Evolutionary conservation across 2,329 filamentous ascomycete species (phyloP).

Genomic region (Aureobasidium subglaciale): DNA sequence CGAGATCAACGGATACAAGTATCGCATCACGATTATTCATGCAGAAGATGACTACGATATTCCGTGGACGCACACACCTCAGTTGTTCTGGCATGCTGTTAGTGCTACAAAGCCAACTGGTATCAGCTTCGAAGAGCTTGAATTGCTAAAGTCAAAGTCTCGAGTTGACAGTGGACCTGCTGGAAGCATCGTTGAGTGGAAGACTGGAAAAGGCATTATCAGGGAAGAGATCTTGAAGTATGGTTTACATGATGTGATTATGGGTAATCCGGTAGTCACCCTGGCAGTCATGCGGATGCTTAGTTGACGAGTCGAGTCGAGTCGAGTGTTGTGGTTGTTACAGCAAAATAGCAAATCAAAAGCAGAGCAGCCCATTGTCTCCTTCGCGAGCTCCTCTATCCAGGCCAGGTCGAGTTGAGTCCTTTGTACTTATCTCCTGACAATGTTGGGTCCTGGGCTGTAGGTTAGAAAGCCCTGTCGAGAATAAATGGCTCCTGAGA

Average conservation of each 20-base stretch:
- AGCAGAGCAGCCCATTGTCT: too few relatives aligned
- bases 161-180: conserved; percentile 40
- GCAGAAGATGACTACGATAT: conserved; percentile 48
- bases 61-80: conserved; percentile 43
- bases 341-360: too few relatives aligned
- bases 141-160: conserved; percentile 35
- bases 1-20: conserved; percentile 29
- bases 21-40: conserved; percentile 45
- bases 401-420: too few relatives aligned
- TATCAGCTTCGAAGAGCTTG: conserved; percentile 40
- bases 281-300: conserved; percentile 42
- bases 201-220: conserved; percentile 42
- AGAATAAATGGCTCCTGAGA: too few relatives aligned
- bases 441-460: too few relatives aligned
- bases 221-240: conserved; percentile 49
- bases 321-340: too few relatives aligned
- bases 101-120: conserved; percentile 37
- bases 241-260: conserved; percentile 52
- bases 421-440: too few relatives aligned
- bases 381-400: too few relatives aligned
- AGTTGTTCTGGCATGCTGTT: conserved; percentile 49
- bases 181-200: conserved; percentile 45
- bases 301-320: too few relatives aligned
- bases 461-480: too few relatives aligned
- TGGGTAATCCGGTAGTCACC: conserved; percentile 50